These are phyloP conservation scores for Asterophora lycoperdoides DNA, from an alignment of 768 basidiomycete species.

Conservation along the genomic window DNA sequence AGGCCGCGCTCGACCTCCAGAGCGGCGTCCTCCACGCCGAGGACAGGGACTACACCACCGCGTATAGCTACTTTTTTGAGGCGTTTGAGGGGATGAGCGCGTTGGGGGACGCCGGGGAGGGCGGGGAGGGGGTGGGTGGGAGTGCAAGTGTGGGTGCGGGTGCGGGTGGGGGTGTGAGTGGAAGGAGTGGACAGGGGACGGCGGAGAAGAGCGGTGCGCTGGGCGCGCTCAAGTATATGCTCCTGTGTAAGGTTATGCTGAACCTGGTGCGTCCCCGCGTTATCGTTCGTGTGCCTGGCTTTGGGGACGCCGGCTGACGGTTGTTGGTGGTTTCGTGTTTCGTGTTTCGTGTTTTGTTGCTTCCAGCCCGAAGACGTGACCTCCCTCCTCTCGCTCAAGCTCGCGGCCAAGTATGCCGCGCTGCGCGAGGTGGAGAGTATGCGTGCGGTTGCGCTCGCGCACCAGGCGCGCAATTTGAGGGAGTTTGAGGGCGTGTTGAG, in stretches of 20 bases:
- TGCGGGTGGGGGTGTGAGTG: too few species aligned
- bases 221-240: conserved; percentile 93
- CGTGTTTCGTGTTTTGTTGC: too few species aligned
- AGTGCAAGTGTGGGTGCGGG: too few species aligned
- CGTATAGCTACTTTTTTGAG: conserved; percentile 96
- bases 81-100: conserved; percentile 85
- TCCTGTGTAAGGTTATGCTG: conserved; percentile 97
- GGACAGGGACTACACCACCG: conserved; percentile 97
- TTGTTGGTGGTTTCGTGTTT: too few species aligned
- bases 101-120: conserved; percentile 59
- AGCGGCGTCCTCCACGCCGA: conserved; percentile 86
- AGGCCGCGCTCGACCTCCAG: conserved; percentile 49
- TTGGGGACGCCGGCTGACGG: too few species aligned
- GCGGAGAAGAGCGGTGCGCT: conserved; percentile 43
- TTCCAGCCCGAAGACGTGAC: conserved; percentile 87
- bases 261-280: conserved; percentile 76
- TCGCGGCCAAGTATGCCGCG: conserved; percentile 84
- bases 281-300: too few species aligned
- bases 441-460: conserved; percentile 92
- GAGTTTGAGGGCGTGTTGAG: conserved; percentile 86
- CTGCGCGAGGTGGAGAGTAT: conserved; percentile 90
- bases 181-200: too few species aligned
- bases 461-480: conserved; percentile 83
- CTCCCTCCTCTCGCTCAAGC: conserved; percentile 79
- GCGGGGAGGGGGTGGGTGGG: too few species aligned